Evolutionary conservation across 2,329 filamentous ascomycete genomes (phyloP).

Genomic region (Conoideocrella luteorostrata): DNA sequence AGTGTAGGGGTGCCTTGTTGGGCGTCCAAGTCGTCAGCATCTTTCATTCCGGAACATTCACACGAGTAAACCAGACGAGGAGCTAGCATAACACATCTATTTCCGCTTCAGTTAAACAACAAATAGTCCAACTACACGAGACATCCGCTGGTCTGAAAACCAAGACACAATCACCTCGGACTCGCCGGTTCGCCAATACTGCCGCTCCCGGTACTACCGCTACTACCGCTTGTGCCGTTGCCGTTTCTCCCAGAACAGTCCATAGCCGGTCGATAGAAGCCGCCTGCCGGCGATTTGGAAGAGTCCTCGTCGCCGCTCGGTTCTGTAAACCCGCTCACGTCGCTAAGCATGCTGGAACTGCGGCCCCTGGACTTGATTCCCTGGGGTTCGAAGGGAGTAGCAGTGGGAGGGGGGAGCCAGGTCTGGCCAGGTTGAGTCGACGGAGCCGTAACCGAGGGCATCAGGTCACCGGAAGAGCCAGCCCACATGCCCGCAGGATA

Average conservation of each 20-base stretch:
- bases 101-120: slow-evolving; percentile 6
- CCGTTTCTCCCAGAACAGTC: slow-evolving; percentile 13
- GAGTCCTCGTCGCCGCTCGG: slow-evolving; percentile 47
- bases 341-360: slow-evolving; percentile 61
- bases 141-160: not conserved
- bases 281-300: slow-evolving; percentile 15
- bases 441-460: slow-evolving; percentile 23
- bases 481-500: slow-evolving; percentile 31
- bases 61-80: not conserved
- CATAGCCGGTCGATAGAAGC: slow-evolving; percentile 6
- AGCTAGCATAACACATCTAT: slow-evolving; percentile 4
- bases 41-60: too few relatives aligned
- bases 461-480: slow-evolving; percentile 25
- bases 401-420: slow-evolving; percentile 32
- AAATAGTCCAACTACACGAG: slow-evolving; percentile 1
- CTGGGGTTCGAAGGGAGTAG: slow-evolving; percentile 27
- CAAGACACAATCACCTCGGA: slow-evolving; percentile 23
- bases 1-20: too few relatives aligned
- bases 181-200: slow-evolving; percentile 48
- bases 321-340: slow-evolving; percentile 61
- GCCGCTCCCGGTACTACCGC: slow-evolving; percentile 42
- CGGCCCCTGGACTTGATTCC: slow-evolving; percentile 44
- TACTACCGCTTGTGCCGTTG: slow-evolving; percentile 27
- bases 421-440: slow-evolving; percentile 24
- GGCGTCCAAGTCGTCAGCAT: too few relatives aligned